Evolutionary conservation across 2,329 filamentous ascomycete genomes (phyloP).

Genomic region (Graphium sp.): DNA sequence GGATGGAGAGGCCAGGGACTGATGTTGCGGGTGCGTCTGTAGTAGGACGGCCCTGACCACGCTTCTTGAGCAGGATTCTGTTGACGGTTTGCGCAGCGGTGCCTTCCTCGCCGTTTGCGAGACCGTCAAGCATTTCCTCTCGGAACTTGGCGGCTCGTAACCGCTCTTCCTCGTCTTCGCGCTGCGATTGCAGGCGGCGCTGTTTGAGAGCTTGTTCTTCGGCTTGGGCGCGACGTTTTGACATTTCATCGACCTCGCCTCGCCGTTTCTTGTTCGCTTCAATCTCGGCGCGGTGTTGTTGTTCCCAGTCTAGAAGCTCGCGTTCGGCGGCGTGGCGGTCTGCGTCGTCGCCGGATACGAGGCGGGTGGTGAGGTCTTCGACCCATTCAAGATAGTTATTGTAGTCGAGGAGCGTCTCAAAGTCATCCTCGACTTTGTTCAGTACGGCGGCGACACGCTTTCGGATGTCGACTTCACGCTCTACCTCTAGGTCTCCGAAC

Average conservation of each 20-base stretch:
- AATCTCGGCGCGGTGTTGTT: conserved; percentile 52
- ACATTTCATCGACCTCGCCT: conserved; percentile 34
- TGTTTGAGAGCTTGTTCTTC: conserved; percentile 48
- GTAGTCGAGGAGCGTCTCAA: conserved; percentile 66
- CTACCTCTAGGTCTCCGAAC: conserved; percentile 74
- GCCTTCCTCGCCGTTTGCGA: conserved; percentile 43
- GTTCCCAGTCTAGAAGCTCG: conserved; percentile 44
- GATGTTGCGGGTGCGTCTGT: conserved; percentile 12
- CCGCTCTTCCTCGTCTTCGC: conserved; percentile 57
- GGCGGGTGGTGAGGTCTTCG: conserved; percentile 77
- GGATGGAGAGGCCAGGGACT: conserved; percentile 44
- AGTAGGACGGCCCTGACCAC: conserved; percentile 29
- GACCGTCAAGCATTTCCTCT: conserved; percentile 51
- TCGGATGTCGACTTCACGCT: conserved; percentile 87
- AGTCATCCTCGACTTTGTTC: conserved; percentile 82
- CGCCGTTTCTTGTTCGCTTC: conserved; percentile 41
- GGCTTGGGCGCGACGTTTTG: conserved; percentile 36
- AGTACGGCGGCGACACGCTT: conserved; percentile 62
- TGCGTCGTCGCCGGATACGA: conserved; percentile 56
- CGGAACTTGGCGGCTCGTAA: conserved; percentile 44
- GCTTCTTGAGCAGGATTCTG: conserved; percentile 57
- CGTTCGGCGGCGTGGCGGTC: conserved; percentile 31
- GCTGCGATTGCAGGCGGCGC: conserved; percentile 42
- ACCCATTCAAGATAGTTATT: conserved; percentile 93
- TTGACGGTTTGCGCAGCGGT: conserved; percentile 41